Evolutionary conservation across 306 rosid species (phyloP).

Genomic region (Vicia faba): DNA sequence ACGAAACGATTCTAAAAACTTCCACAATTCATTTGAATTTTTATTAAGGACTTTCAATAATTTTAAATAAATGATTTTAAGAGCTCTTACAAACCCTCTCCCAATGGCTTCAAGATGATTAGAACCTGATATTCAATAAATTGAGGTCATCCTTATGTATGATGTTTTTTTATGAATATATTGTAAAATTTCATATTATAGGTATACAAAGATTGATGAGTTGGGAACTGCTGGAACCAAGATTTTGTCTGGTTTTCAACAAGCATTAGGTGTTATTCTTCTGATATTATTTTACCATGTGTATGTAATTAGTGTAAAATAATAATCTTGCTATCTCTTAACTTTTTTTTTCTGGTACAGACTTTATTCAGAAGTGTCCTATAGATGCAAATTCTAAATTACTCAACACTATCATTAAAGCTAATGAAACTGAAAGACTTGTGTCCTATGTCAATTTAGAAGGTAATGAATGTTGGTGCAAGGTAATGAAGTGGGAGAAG

Average conservation of each 20-base stretch:
- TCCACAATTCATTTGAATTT: too few relatives aligned
- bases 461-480: too few relatives aligned
- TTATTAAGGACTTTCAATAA: too few relatives aligned
- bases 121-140: too few relatives aligned
- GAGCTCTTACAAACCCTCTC: too few relatives aligned
- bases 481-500: too few relatives aligned
- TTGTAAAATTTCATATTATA: too few relatives aligned
- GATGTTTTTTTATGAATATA: too few relatives aligned
- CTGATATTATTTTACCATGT: slow-evolving; percentile 29
- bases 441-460: slow-evolving; percentile 63
- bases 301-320: slow-evolving; percentile 9
- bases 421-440: slow-evolving; percentile 59
- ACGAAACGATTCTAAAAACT: too few relatives aligned
- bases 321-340: slow-evolving; percentile 7
- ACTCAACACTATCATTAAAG: slow-evolving; percentile 50
- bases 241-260: slow-evolving; percentile 64
- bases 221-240: slow-evolving; percentile 60
- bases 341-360: slow-evolving; percentile 43
- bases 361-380: slow-evolving; percentile 64
- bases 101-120: too few relatives aligned
- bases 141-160: too few relatives aligned
- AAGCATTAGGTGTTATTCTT: slow-evolving; percentile 70
- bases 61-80: too few relatives aligned
- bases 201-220: slow-evolving; percentile 68
- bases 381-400: slow-evolving; percentile 57